Base-by-base conservation (phyloP, 176 grass and related monocot genomes). In the Oryza nivara region DNA sequence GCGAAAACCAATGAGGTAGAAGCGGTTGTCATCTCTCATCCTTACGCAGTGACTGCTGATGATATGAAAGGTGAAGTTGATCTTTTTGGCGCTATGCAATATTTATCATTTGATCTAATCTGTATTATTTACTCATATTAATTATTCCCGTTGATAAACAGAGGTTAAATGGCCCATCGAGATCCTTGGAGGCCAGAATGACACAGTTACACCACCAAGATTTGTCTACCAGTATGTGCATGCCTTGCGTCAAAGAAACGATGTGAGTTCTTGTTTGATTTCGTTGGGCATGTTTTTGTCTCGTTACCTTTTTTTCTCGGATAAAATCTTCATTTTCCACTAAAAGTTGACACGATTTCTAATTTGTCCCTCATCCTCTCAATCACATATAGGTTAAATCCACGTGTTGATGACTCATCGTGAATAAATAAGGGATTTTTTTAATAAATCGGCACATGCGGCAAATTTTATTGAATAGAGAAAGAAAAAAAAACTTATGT, bases 1-100 rank as follows among this genome's bases (percentile, higher is more conserved):
- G 86, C 73, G 13, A 88, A 88, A 82, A 77, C 73, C 15, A 38
- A 72, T 1, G 28, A 77, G 36, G 17, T 77, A n/a, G 15, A 83
- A 72, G 80, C 76, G 2, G 9, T 88, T 71, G 76, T 76, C 74
- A 49, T 78, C 28, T 78, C 80, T 8, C 86, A 88, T 88, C 86
- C 80, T 44, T 1, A 45, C 1, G 14, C 3, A 12, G 74, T 88
- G 30, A 88, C 22, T 51, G 16, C 16, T 72, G 74, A 65, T 22
- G 86, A 88, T 66, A 88, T 88, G 67, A 78, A 12, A 88, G 80
- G 86, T 88, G 3, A 49, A 7, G 1, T 51, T 38, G 35, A 32
- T 3, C 30, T 19, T 64, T 20, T 28, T 36, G 14, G 1, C 63
- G 32, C 13, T 3, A 49, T 49, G 48, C 14, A 4, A 14, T 0